Base-by-base conservation (phyloP, 441 rosid genomes). In the Viola pubescens region DNA sequence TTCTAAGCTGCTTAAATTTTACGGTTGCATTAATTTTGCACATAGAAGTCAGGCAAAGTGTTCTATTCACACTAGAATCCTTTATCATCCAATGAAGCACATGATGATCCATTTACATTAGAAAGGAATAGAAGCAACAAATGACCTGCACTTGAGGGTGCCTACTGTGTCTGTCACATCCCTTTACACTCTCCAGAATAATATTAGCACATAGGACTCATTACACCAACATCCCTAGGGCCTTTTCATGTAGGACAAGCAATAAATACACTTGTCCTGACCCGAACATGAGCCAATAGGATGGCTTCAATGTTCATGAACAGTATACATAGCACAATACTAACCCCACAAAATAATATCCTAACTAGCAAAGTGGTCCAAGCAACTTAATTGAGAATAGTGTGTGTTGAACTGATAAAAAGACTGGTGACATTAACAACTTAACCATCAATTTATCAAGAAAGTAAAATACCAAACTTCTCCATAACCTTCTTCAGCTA, bases 291-390 rank as follows among this genome's bases (percentile, higher is more conserved):
- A 13, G 63, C 48, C 46, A 40, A 37, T 37, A 13, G 41, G 41
- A 19, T 42, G 56, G 75, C 62, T 56, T 45, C 37, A 19, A 54
- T 45, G 34, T 64, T 54, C 12, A 16, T 9, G n/a, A 50, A 58
- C 59, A 10, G 11, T 12, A 54, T 12, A 16, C 19, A 48, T 43
- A 12, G 8, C 38, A 38, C 41, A 51, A 57, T 19, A 41, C 4
- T 14, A 12, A 63, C 54, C 73, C 62, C 64, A 54, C 65, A 34
- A 34, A 11, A 41, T 40, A n/a, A 37, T 39, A 37, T 13, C 59
- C 54, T 37, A 34, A 63, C 40, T 16, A 16, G 19, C 19, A 16
- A 16, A 16, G 37, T 10, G 48, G 34, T 62, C 60, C 57, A 41
- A 41, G 34, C 48, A 45, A 19, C 34, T 26, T 26, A 26, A 26